phyloP scores from a whole-genome alignment of 2,329 filamentous ascomycete genomes.

The Colletotrichum agaves region DNA sequence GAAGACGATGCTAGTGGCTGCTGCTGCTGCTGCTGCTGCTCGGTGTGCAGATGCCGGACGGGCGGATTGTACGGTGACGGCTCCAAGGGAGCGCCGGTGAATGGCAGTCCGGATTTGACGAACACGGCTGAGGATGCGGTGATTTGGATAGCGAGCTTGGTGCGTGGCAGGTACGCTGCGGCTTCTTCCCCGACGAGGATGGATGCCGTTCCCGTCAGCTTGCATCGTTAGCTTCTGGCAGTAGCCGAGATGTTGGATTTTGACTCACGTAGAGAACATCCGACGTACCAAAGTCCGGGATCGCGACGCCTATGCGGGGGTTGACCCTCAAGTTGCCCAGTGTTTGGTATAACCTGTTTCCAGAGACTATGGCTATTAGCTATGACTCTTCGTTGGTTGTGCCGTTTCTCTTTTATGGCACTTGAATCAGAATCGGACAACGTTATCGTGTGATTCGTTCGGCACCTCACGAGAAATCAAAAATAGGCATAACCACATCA shows the following conservation, averaged over 20 bases:
- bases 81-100: constrained; percentile 69
- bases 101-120: constrained; percentile 73
- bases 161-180: constrained; percentile 70
- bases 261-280: constrained; percentile 71
- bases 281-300: constrained; percentile 80
- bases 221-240: not conserved
- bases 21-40: constrained; percentile 48
- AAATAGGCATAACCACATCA: too few species aligned
- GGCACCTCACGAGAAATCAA: too few species aligned
- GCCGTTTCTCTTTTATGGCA: too few species aligned
- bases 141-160: constrained; percentile 78
- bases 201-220: constrained; percentile 72
- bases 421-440: too few species aligned
- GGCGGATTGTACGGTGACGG: constrained; percentile 83
- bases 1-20: not conserved
- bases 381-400: too few species aligned
- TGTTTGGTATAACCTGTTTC: constrained; percentile 85
- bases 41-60: constrained; percentile 71
- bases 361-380: constrained; percentile 62
- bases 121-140: constrained; percentile 69
- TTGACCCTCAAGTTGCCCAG: constrained; percentile 79
- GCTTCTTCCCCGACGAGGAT: constrained; percentile 75
- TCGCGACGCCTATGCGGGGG: constrained; percentile 73
- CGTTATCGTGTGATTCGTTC: too few species aligned
- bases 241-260: not conserved